Percentiles rank a stretch among this genome's conserved stretches.
phyloP scores from a whole-genome alignment of 306 rosid genomes.

The Rosa chinensis region DNA sequence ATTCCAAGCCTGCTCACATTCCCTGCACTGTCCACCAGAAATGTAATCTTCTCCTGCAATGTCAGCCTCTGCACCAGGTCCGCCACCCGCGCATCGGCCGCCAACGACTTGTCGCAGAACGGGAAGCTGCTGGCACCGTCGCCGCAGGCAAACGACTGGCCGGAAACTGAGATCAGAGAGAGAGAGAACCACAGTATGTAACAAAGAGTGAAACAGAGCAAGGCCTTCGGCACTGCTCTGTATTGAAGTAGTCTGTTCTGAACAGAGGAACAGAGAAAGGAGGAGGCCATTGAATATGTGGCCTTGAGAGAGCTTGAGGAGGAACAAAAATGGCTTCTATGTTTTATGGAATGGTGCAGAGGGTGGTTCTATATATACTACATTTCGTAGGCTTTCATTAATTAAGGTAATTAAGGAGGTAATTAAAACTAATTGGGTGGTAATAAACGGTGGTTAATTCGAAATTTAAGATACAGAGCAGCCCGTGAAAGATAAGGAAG shows the following conservation, averaged over 20 bases:
- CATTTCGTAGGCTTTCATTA: not conserved
- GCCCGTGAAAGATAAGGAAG: conserved; percentile 48
- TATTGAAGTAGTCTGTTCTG: conserved; percentile 29
- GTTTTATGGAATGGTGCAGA: not conserved
- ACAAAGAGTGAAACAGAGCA: conserved; percentile 36
- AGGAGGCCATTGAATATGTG: conserved; percentile 37
- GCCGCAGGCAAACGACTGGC: conserved; percentile 71
- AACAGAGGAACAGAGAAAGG: not conserved
- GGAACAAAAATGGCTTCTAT: not conserved
- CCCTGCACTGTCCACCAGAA: conserved; percentile 52
- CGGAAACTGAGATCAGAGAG: conserved; percentile 27
- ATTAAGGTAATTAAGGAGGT: not conserved
- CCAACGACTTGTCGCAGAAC: conserved; percentile 62
- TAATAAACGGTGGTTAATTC: not conserved
- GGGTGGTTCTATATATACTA: not conserved
- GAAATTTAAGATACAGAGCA: conserved; percentile 29
- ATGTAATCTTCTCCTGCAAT: conserved; percentile 73
- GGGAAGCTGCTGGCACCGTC: conserved; percentile 37
- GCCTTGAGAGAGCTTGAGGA: not conserved
- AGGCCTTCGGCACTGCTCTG: conserved; percentile 11
- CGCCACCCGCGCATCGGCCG: conserved; percentile 45
- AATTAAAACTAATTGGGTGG: not conserved
- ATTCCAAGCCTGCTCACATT: conserved; percentile 75
- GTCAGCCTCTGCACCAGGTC: conserved; percentile 80
- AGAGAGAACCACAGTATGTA: not conserved